Base-by-base conservation (phyloP, 306 rosid species). In the Abrus pulchellus region DNA sequence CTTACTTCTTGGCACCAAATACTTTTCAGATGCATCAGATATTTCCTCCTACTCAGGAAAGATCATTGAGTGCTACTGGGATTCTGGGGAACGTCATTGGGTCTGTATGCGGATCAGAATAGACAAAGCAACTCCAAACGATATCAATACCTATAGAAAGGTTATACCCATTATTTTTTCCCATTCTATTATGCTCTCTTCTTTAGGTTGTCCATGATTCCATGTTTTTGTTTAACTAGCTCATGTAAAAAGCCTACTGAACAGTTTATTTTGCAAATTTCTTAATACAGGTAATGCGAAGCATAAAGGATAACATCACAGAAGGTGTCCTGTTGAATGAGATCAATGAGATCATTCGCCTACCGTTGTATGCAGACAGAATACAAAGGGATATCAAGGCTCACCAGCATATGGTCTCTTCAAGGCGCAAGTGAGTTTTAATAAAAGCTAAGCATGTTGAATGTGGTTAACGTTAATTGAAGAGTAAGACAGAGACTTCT, bases 351-450 rank as follows among this genome's bases (percentile, higher is more conserved):
- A 95, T 89, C 79, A 90, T 95, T 84, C 86, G 92, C 65, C 85
- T 95, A 47, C 99, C 99, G 33, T 88, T 93, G 94, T 95, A 95
- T 82, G 95, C 95, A 32, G 99, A 95, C 85, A 89, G 99, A 90
- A 95, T 95, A 85, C 83, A 83, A 72, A 95, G 74, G 43, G 99
- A 95, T 76, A 95, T 92, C 86, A 93, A 88, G 87, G 97, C 97
- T 27, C 94, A 89, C 72, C 97, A 91, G 79, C 94, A 92, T 70
- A 85, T 84, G 61, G 88, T 87, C 76, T 85, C 92, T 30, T 90
- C 88, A 0, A 83, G 94, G 66, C 92, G 98, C 64, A 91, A 85
- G 90, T 88, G 82, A 92, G 70, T 40, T 61, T 28, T 41, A 76
- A 53, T 52, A 13, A 36, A 79, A 28, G 60, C 68, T 3, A 70